Base-by-base conservation (phyloP, 2,329 filamentous ascomycete species). In the Metarhizium anisopliae region DNA sequence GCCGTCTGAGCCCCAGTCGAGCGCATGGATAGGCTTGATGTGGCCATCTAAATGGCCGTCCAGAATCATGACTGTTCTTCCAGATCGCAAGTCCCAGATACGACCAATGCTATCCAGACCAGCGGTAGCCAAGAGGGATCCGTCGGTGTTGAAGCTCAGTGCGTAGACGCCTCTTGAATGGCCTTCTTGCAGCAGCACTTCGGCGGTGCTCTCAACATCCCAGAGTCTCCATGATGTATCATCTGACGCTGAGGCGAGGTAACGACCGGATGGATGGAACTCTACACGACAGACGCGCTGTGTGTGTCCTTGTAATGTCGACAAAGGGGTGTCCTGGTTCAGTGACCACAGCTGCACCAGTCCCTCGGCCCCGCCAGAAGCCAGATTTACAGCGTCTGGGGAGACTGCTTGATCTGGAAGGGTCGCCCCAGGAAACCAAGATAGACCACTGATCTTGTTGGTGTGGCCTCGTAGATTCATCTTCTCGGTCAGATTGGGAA, bases 211-310 rank as follows among this genome's bases (percentile, higher is more conserved):
- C 62, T 90, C 85, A 0, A 97, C 84, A 68, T 97, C 93, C 93
- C 94, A 99, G 38, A 99, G 77, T 49, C 93, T 84, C 94, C 94
- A 99, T 0, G 94, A 96, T 2, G 91, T 96, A 68, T 99, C 94
- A 65, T 94, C 94, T 0, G 91, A 96, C 6, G 94, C 94, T 1
- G 92, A 96, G 5, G 93, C 94, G 6, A 97, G 77, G 66, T 93
- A 97, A 59, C 81, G 81, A 3, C 93, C 93, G 0, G 90, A 95
- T 0, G 94, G 94, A 62, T 99, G 94, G 66, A 97, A 96, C 57
- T 96, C 94, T 13, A 95, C 87, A 56, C 93, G 84, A 64, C 91
- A 96, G 8, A 99, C 91, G 59, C 94, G 86, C 54, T 88, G 89
- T 4, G 82, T 85, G 67, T 99, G 94, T 1, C 93, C 94, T 29